Evolutionary conservation across 352 stramenopile genomes (phyloP), one percentile per base, ranked within the genome.

Genomic region (Phytopythium helicoides): DNA sequence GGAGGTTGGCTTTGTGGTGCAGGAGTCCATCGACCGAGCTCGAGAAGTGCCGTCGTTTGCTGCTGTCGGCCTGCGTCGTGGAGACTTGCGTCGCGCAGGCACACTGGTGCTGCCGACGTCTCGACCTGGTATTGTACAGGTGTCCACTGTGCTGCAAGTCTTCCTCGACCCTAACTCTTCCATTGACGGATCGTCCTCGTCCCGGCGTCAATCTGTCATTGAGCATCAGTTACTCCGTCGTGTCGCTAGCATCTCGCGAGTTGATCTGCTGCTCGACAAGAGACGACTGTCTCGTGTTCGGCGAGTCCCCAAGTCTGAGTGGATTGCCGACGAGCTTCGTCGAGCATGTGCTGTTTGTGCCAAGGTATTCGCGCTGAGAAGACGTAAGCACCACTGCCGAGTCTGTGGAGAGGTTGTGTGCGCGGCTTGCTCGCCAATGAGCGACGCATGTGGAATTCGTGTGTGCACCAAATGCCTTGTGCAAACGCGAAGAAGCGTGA

Each of bases 351-450:
- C 66, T 1, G 79, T 92, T 35, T 92, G 81, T 39, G 58, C 73
- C 23, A 87, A 88, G 51, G 55, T 66, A 15, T 92, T 92, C 35
- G 57, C 62, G n/a, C 52, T 89, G 47, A 60, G 71, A 10, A 60
- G 79, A 31, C 74, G 77, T 12, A 81, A 88, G 19, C 81, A 92
- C 48, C 76, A 87, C 49, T 92, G 81, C 52, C 74, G 81, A 18
- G 67, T 80, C 53, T 92, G 81, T 26, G 81, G 81, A 19, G 81
- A 92, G 38, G 81, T 92, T 2, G 79, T 90, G 6, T 92, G 81
- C 53, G 71, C 76, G 2, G 73, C 71, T 6, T 92, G 81, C 23
- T 76, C 79, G 18, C 73, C 75, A n/a, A 63, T 66, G 0, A 74
- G 75, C 14, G 68, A 86, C 26, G 16, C 26, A 18, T 50, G 44